Evolutionary conservation across 2,329 filamentous ascomycete species (phyloP).

Genomic region (Pestalotiopsis sp.): DNA sequence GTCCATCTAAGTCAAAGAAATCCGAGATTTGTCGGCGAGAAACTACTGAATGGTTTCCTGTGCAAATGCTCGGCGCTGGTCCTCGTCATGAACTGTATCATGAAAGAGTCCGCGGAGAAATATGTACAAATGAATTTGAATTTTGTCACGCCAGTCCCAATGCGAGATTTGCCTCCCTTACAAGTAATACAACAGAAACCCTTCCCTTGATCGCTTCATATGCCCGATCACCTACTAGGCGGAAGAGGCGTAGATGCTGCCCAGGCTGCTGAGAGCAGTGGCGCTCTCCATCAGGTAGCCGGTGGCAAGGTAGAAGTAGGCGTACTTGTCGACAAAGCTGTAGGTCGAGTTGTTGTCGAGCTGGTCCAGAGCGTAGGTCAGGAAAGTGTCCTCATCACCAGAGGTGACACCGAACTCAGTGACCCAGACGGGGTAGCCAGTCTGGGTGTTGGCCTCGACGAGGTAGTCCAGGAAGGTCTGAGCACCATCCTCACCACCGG

Average conservation of each 20-base stretch:
- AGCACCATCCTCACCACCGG: slow-evolving; percentile 40
- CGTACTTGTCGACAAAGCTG: slow-evolving; percentile 56
- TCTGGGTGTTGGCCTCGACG: slow-evolving; percentile 45
- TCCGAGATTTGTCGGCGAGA: slow-evolving; percentile 20
- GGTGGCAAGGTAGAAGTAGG: slow-evolving; percentile 57
- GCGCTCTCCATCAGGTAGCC: slow-evolving; percentile 44
- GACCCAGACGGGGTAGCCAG: slow-evolving; percentile 60
- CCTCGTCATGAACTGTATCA: neutral
- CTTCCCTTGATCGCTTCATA: neutral
- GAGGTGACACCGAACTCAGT: slow-evolving; percentile 65
- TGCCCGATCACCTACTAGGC: slow-evolving; percentile 11
- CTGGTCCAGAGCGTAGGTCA: slow-evolving; percentile 49
- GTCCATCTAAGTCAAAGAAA: slow-evolving; percentile 18
- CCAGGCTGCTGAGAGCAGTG: slow-evolving; percentile 46
- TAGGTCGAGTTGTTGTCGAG: slow-evolving; percentile 49
- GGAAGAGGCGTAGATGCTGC: slow-evolving; percentile 50
- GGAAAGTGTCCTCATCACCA: slow-evolving; percentile 48
- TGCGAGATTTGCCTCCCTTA: slow-evolving; percentile 18
- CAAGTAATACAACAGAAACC: slow-evolving; percentile 18
- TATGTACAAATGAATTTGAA: slow-evolving; percentile 13
- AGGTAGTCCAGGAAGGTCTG: slow-evolving; percentile 60
- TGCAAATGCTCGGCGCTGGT: slow-evolving; percentile 4
- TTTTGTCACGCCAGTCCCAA: slow-evolving; percentile 15
- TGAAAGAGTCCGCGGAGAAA: slow-evolving; percentile 3
- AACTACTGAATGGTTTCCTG: slow-evolving; percentile 8